Base-by-base conservation (phyloP, 352 stramenopile species). In the Plasmopara halstedii region DNA sequence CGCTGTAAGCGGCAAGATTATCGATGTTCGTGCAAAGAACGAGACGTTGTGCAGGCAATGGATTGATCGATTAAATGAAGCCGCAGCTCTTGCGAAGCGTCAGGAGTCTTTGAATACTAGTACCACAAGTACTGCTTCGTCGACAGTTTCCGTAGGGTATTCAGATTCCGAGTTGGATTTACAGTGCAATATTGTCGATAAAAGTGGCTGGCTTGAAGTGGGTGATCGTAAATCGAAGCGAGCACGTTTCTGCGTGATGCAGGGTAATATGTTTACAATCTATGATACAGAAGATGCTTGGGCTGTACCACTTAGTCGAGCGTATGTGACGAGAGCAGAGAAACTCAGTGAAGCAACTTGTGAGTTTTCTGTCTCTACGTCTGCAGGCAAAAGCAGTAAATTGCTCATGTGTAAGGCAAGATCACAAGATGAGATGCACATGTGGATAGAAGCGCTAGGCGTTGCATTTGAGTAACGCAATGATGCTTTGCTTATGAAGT, bases 281-380 rank as follows among this genome's bases (percentile, higher is more conserved):
- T 88, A 91, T 58, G 79, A 88, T 37, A 85, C 71, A 35, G 77
- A 88, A 48, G 74, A 91, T 40, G 68, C 79, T 5, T 91, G 79
- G 79, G 75, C 76, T 2, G 79, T 91, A 4, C 79, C 79, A 7
- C 67, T 85, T 8, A 86, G 69, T 23, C 76, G 79, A 23, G 76
- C 73, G 6, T 91, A 91, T 58, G 74, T 91, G 32, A 83, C 68
- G 6, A 60, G 70, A 22, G 65, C 74, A 4, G 68, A 84, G 45
- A 85, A 87, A 59, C 69, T 82, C 41, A 82, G 66, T 41, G 58
- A 64, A 35, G 34, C 65, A 0, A 64, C 70, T 21, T 83, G 73
- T 42, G 69, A 85, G 55, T 79, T 91, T 59, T 67, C 51, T 2
- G 59, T 91, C 6, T 70, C 70, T 3, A 88, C 77, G 3, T 69